These are phyloP conservation scores for Hypoxylon perforatum DNA, from an alignment of 495 filamentous ascomycete genomes.

Conservation along the genomic window DNA sequence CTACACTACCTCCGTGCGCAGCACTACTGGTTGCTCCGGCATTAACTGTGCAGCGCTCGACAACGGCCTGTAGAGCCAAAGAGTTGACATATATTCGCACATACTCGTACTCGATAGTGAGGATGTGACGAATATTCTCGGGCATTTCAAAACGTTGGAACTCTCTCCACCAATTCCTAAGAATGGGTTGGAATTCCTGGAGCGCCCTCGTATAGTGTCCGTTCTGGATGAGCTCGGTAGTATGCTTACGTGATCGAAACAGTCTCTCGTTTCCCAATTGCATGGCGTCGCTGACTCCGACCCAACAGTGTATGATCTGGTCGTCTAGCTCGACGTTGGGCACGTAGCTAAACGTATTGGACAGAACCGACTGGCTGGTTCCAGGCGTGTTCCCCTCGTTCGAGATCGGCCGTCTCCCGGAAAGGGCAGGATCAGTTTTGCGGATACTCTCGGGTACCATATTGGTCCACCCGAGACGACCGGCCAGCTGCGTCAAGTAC, in stretches of 20 bases:
- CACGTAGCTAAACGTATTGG: slow-evolving; percentile 66
- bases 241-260: slow-evolving; percentile 85
- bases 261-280: slow-evolving; percentile 84
- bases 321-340: slow-evolving; percentile 72
- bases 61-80: slow-evolving; percentile 90
- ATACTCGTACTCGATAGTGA: slow-evolving; percentile 92
- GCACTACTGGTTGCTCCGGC: slow-evolving; percentile 59
- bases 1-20: slow-evolving; percentile 35
- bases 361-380: slow-evolving; percentile 62
- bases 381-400: slow-evolving; percentile 65
- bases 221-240: slow-evolving; percentile 84
- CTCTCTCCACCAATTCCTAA: slow-evolving; percentile 77
- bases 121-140: slow-evolving; percentile 79
- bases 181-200: slow-evolving; percentile 80
- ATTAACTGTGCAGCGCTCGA: slow-evolving; percentile 88
- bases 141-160: slow-evolving; percentile 78
- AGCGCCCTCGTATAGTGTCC: slow-evolving; percentile 83
- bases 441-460: slow-evolving; percentile 81
- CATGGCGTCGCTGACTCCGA: slow-evolving; percentile 89
- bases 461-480: slow-evolving; percentile 90
- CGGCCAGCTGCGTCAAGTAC: slow-evolving; percentile 90
- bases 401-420: slow-evolving; percentile 56
- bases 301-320: slow-evolving; percentile 90
- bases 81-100: slow-evolving; percentile 93
- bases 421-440: slow-evolving; percentile 58